These are phyloP conservation scores for Alternaria novae-zelandiae DNA, from an alignment of 2,329 filamentous ascomycete genomes.

Conservation along the genomic window DNA sequence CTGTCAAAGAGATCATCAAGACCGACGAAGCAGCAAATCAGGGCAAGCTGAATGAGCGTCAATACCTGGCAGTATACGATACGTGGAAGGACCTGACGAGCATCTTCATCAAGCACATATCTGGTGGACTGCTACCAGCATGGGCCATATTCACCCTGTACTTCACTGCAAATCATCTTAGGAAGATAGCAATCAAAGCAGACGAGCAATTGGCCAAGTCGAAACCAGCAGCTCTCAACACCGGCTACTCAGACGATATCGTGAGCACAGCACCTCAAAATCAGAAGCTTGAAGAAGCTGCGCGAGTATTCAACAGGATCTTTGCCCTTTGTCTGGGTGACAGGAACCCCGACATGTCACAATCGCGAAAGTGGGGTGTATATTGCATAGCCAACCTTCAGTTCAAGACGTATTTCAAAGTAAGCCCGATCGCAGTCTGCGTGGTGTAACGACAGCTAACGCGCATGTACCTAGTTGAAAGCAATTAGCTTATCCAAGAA, in stretches of 20 bases:
- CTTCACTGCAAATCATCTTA: conserved; percentile 81
- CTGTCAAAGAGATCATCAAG: conserved; percentile 73
- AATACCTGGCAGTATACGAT: conserved; percentile 85
- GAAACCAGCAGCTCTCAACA: conserved; percentile 55
- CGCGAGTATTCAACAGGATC: conserved; percentile 87
- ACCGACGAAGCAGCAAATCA: conserved; percentile 63
- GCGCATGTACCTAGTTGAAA: conserved; percentile 64
- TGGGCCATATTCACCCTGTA: conserved; percentile 96
- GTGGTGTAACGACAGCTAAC: conserved; percentile 5
- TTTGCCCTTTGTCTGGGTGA: conserved; percentile 91
- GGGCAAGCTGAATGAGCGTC: conserved; percentile 55
- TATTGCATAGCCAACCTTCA: conserved; percentile 94
- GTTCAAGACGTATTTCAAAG: conserved; percentile 98
- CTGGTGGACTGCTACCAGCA: conserved; percentile 74
- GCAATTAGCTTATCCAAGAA: conserved; percentile 89
- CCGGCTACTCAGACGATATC: conserved; percentile 78
- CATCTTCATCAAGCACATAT: conserved; percentile 80
- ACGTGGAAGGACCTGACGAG: conserved; percentile 86
- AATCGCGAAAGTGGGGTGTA: conserved; percentile 96
- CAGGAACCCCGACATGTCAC: conserved; percentile 74
- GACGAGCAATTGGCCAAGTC: conserved; percentile 71
- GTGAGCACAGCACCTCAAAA: conserved; percentile 70
- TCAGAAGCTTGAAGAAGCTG: conserved; percentile 87
- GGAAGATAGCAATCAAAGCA: conserved; percentile 88
- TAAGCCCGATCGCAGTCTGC: conserved; percentile 24